Evolutionary conservation across 257 asterid species (phyloP).

Genomic region (Sherardia arvensis): DNA sequence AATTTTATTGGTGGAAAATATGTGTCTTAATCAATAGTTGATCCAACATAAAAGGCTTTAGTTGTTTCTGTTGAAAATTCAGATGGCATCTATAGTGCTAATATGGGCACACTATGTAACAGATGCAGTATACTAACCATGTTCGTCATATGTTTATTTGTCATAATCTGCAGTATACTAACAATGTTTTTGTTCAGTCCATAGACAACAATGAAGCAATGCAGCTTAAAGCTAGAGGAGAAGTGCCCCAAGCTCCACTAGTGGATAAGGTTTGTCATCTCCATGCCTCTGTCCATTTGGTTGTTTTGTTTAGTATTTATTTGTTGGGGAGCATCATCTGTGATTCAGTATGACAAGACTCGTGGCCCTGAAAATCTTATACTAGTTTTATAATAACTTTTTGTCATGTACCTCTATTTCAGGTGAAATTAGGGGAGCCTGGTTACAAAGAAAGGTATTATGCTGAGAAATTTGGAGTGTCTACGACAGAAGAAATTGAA

Average conservation of each 20-base stretch:
- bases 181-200: slow-evolving; percentile 31
- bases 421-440: slow-evolving; percentile 93
- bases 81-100: not conserved
- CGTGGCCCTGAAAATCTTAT: not conserved
- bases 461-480: slow-evolving; percentile 68
- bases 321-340: not conserved
- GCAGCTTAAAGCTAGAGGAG: slow-evolving; percentile 58
- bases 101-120: not conserved
- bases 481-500: slow-evolving; percentile 50
- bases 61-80: not conserved
- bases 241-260: slow-evolving; percentile 37
- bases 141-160: not conserved
- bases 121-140: not conserved
- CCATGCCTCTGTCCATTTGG: slow-evolving; percentile 4
- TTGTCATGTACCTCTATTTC: slow-evolving; percentile 11
- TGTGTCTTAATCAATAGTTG: not conserved
- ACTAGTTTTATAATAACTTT: too few species aligned
- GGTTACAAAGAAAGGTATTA: slow-evolving; percentile 95
- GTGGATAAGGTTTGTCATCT: slow-evolving; percentile 63
- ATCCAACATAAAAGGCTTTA: too few species aligned
- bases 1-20: not conserved
- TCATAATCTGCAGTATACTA: not conserved
- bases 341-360: not conserved
- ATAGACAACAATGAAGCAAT: slow-evolving; percentile 64
- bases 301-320: too few species aligned